A percentile compares a stretch with the other conserved stretches of the same genome.
Evolutionary conservation across 305 asterid species (phyloP).

Genomic region (Galium porrigens): DNA sequence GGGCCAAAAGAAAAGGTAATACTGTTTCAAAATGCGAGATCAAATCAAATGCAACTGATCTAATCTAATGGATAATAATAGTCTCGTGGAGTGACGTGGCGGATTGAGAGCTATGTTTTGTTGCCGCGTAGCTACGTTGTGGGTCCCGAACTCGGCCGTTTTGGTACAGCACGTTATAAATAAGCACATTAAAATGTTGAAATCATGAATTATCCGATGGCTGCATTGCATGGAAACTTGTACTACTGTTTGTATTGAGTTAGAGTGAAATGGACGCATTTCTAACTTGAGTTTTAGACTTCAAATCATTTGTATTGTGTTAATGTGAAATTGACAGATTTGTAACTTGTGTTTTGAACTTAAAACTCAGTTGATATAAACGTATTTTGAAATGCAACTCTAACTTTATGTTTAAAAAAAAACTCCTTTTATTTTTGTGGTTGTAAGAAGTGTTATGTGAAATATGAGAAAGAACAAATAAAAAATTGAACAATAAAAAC

Average conservation of each 20-base stretch:
- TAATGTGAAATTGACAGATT: too few relatives aligned
- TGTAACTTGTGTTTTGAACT: too few relatives aligned
- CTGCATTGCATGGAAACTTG: not conserved
- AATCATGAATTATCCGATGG: not conserved
- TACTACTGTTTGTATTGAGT: not conserved
- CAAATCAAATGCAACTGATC: constrained; percentile 8
- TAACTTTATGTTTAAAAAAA: too few relatives aligned
- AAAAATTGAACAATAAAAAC: too few relatives aligned
- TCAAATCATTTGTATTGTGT: not conserved
- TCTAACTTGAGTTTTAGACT: not conserved
- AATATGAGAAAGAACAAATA: too few relatives aligned
- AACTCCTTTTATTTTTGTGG: too few relatives aligned
- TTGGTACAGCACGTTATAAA: constrained; percentile 2
- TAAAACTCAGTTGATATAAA: too few relatives aligned
- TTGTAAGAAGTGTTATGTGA: too few relatives aligned
- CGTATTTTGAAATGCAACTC: too few relatives aligned
- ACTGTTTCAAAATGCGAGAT: constrained; percentile 10
- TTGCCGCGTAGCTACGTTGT: constrained; percentile 6
- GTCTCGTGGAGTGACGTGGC: constrained; percentile 12
- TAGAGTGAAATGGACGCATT: not conserved
- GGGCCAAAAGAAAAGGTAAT: not conserved
- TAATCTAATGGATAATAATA: constrained; percentile 18
- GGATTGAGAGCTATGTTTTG: constrained; percentile 11
- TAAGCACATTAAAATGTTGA: not conserved
- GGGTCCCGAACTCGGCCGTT: not conserved